Conservation (phyloP, 2,329 filamentous ascomycete species). For the Fusarium sp. region DNA sequence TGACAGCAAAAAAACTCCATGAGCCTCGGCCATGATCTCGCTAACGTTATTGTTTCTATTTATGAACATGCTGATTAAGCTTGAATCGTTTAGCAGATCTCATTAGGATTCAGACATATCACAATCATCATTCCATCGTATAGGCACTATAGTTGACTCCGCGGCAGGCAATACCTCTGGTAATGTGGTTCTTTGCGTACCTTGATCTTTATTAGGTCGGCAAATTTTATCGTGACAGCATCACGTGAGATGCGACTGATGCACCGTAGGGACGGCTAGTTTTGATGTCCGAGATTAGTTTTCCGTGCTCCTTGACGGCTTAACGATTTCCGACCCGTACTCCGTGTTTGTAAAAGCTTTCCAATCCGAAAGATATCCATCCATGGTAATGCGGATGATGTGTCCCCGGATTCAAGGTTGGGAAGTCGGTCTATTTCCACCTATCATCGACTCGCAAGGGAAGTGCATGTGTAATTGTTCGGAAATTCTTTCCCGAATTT, state of each 20-base stretch:
- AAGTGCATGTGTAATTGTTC: not conserved
- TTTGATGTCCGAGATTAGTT: not conserved
- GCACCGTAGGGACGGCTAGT: not conserved
- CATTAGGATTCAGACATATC: not conserved
- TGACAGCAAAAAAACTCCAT: not conserved
- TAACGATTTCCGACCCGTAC: not conserved
- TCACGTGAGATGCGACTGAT: not conserved
- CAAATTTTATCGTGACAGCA: not conserved
- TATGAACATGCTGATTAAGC: not conserved
- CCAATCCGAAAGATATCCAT: not conserved
- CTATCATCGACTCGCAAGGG: not conserved
- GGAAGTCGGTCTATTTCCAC: not conserved
- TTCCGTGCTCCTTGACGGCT: not conserved
- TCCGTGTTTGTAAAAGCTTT: not conserved
- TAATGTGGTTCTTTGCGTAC: not conserved
- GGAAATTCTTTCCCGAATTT: constrained; percentile 1
- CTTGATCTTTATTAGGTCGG: not conserved
- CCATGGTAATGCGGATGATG: not conserved
- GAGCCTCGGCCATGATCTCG: not conserved
- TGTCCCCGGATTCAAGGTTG: not conserved
- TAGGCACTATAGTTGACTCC: no score
- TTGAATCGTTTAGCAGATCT: not conserved
- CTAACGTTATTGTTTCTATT: not conserved
- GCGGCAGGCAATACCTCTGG: not conserved
- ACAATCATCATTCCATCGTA: not conserved